Evolutionary conservation across 176 grass and related monocot species (phyloP).

Genomic region (Elymus sibiricus): DNA sequence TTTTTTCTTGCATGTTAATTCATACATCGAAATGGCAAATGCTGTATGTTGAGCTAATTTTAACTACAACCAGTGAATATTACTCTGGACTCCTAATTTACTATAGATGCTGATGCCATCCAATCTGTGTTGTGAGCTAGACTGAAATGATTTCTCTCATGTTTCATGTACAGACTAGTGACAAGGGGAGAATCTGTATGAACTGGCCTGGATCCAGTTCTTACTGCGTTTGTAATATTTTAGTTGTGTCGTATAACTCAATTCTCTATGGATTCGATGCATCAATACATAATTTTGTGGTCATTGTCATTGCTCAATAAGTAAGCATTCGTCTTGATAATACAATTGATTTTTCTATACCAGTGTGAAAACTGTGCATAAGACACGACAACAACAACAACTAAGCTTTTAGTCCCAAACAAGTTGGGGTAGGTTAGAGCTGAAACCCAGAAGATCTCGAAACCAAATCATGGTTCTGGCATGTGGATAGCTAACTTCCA

Average conservation of each 20-base stretch:
- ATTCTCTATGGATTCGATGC: background rate
- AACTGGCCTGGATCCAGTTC: background rate
- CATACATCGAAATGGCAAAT: background rate
- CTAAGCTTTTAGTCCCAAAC: too few relatives aligned
- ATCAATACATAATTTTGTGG: background rate
- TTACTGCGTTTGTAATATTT: background rate
- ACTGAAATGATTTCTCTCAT: background rate
- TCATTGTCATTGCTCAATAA: background rate
- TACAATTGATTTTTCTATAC: background rate
- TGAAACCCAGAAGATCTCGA: too few relatives aligned
- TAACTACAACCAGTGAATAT: background rate
- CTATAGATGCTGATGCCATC: background rate
- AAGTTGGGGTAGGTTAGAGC: too few relatives aligned
- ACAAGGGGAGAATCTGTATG: background rate
- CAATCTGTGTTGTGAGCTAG: background rate
- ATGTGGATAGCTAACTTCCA: too few relatives aligned
- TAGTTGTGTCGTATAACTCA: background rate
- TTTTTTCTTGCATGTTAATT: slow-evolving; percentile 13
- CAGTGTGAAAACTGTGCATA: background rate
- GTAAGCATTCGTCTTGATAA: background rate
- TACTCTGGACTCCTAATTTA: background rate
- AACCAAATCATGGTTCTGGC: too few relatives aligned
- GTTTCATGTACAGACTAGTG: background rate
- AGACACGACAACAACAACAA: too few relatives aligned
- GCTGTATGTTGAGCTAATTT: background rate